Conservation (phyloP, 192 early-diverging fungal genomes). For the Geranomyces variabilis region DNA sequence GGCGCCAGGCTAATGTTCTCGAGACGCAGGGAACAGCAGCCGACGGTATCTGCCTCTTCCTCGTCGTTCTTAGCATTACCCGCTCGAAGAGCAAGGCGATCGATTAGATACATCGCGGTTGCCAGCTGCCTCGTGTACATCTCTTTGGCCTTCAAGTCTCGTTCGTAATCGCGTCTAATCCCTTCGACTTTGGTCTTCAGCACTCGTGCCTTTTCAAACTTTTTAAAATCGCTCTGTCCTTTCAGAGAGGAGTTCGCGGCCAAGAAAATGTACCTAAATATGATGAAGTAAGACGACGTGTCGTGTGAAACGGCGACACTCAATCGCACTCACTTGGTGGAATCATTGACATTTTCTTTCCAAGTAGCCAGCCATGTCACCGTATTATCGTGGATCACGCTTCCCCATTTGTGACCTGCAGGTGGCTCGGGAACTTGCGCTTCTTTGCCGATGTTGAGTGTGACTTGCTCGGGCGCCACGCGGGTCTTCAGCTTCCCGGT, state of each 20-base stretch:
- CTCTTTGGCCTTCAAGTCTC: conserved; percentile 76
- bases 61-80: conserved; percentile 94
- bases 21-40: conserved; percentile 93
- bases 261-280: conserved; percentile 79
- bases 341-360: conserved; percentile 97
- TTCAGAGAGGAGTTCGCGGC: conserved; percentile 92
- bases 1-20: conserved; percentile 87
- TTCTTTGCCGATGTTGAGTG: conserved; percentile 83
- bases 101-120: conserved; percentile 95
- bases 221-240: conserved; percentile 92
- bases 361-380: conserved; percentile 97
- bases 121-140: conserved; percentile 87
- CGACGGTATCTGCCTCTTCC: conserved; percentile 98
- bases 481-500: conserved; percentile 87
- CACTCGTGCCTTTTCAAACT: conserved; percentile 93
- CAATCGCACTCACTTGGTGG: conserved; percentile 58
- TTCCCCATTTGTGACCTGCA: conserved; percentile 85
- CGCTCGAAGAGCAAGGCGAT: conserved; percentile 90
- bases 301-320: too few relatives aligned
- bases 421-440: conserved; percentile 82
- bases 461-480: conserved; percentile 91
- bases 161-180: conserved; percentile 80
- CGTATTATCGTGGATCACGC: conserved; percentile 84
- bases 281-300: too few relatives aligned
- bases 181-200: conserved; percentile 71